A percentile compares a stretch with the other conserved stretches of the same genome.
Conservation (phyloP, 140 eudicot species). For the Cichorium intybus region DNA sequence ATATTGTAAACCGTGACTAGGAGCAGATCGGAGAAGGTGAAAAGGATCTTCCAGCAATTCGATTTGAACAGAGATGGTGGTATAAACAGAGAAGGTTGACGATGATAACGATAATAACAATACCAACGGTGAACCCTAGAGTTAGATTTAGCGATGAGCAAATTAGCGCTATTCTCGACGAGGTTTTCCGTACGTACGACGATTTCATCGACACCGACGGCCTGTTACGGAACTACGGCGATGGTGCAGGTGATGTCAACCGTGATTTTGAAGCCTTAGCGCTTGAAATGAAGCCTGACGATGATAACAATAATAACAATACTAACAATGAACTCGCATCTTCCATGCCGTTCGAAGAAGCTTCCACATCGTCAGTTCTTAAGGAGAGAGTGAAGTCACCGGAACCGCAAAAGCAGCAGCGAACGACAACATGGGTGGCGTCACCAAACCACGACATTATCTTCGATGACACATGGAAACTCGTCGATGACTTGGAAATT, state of each 20-base stretch:
- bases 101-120: too few species aligned
- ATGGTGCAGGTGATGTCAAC: slow-evolving; percentile 98
- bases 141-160: slow-evolving; percentile 92
- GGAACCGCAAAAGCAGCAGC: slow-evolving; percentile 60
- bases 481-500: slow-evolving; percentile 78
- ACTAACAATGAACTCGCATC: slow-evolving; percentile 14
- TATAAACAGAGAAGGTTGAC: slow-evolving; percentile 76
- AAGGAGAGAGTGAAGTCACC: slow-evolving; percentile 44
- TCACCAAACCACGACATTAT: slow-evolving; percentile 89
- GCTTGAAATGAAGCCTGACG: slow-evolving; percentile 59
- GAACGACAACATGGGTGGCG: slow-evolving; percentile 91
- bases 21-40: slow-evolving; percentile 91
- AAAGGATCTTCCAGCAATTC: slow-evolving; percentile 80
- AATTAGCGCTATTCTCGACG: slow-evolving; percentile 84
- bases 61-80: slow-evolving; percentile 79
- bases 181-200: slow-evolving; percentile 79
- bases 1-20: slow-evolving; percentile 18
- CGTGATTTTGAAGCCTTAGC: slow-evolving; percentile 93
- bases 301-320: background rate
- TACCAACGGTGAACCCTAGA: slow-evolving; percentile 99
- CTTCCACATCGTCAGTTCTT: slow-evolving; percentile 47
- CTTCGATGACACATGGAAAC: slow-evolving; percentile 92
- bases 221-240: slow-evolving; percentile 80
- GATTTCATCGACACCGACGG: slow-evolving; percentile 91
- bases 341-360: slow-evolving; percentile 40